Base-by-base conservation (phyloP, 345 rosid species). In the Eucalyptus caleyi region DNA sequence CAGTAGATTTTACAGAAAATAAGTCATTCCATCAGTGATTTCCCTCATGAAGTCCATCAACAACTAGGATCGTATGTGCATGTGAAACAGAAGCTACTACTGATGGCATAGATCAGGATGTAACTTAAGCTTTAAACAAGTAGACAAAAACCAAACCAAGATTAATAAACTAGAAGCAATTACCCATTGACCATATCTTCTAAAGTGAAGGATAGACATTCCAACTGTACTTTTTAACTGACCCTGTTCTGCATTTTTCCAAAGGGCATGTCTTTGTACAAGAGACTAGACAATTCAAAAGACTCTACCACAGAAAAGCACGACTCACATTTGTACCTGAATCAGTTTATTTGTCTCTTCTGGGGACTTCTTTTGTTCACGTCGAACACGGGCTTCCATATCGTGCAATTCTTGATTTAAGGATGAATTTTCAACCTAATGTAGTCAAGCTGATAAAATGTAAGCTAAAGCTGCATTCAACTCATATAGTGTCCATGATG, bases 361-460 rank as follows among this genome's bases (percentile, higher is more conserved):
- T 37, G 97, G 94, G 42, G 95, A 83, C 91, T 97, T 98, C 96
- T 96, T 98, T 92, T 96, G 98, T 91, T 95, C 99, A 86, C 94
- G 97, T 87, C 97, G 97, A 89, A 93, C 95, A 88, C 95, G 97
- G 90, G 94, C 94, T 93, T 96, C 98, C 98, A 95, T 94, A 90
- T 98, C 99, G 90, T 98, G 99, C 92, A 98, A 92, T 93, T 98
- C 99, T 96, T 98, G 99, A 92, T 93, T 96, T 85, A 96, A 89
- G 86, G 99, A 93, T 86, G 98, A 92, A 90, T 94, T 96, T 92
- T 97, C 99, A 72, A 95, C 97, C 99, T 98, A 93, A 91, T 88
- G 26, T 88, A 88, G 91, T 86, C 88, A 49, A 80, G 77, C 89
- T 89, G 81, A 86, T 93, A 88, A 86, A 83, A 53, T 89, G 87